Evolutionary conservation across 1,284 basidiomycete species (phyloP), one percentile per base, ranked within the genome.

Genomic region (Coriolopsis trogii): DNA sequence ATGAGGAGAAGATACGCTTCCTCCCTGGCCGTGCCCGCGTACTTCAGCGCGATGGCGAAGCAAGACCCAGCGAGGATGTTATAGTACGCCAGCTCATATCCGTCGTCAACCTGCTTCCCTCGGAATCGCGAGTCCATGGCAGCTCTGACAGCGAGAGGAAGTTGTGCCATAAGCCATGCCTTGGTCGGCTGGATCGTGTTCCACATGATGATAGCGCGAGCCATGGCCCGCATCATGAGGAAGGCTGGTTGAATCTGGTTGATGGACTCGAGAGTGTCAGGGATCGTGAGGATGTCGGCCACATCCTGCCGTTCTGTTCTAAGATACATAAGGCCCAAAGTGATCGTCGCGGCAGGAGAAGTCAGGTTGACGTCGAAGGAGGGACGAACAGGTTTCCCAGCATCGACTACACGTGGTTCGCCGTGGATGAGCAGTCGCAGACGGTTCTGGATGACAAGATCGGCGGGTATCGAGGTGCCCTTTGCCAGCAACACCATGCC

Each of bases 401-500:
- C 63, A 25, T 72, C 41, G 56, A 43, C 67, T 56, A 31, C 71
- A 18, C 58, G 55, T 2, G 74, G 69, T 63, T 90, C 85, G 13
- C 92, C 91, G 49, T 90, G 85, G 42, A 95, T 82, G 29, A 92
- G 79, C 15, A 82, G 69, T 26, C 81, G 82, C 30, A 95, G 70
- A 15, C 85, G 80, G 21, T 81, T 76, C 15, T 94, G 71, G 52
- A 92, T 75, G 13, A 77, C 75, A 53, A 86, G 71, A 61, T 95
- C 93, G 1, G 91, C 90, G 2, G 89, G 89, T 42, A 86, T 82
- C 4, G 80, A 74, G 0, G 85, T 82, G 0, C 94, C 94, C 60
- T 87, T 89, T 6, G 93, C 95, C 5, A 99, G 81, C 88, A 98
- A 95, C 68, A 97, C 90, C 80, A 98, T 89, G 0, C 97, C 97